Conservation (phyloP, 1,284 basidiomycete species). For the Apiotrichum mycotoxinovorans region DNA sequence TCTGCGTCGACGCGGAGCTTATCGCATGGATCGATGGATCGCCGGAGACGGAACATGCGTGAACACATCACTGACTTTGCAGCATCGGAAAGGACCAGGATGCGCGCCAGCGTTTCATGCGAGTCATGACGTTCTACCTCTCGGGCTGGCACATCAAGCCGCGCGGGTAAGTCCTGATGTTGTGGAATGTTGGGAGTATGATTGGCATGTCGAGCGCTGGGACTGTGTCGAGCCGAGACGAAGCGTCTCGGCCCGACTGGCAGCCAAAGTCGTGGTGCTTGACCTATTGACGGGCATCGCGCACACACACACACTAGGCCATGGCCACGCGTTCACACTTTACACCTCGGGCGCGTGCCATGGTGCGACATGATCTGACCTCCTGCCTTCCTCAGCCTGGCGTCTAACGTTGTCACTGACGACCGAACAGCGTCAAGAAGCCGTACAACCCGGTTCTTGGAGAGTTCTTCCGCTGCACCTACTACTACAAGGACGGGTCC, state of each 20-base stretch:
- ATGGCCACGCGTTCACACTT: too few relatives aligned
- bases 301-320: too few relatives aligned
- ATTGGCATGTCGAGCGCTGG: too few relatives aligned
- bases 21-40: background rate
- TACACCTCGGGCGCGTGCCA: too few relatives aligned
- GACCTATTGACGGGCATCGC: too few relatives aligned
- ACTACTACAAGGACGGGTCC: slow-evolving; percentile 86
- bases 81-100: slow-evolving; percentile 54
- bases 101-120: slow-evolving; percentile 85
- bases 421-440: slow-evolving; percentile 79
- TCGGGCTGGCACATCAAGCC: slow-evolving; percentile 99
- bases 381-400: background rate
- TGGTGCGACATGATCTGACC: background rate
- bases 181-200: too few relatives aligned
- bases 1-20: background rate
- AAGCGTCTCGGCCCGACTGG: too few relatives aligned
- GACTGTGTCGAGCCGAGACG: too few relatives aligned
- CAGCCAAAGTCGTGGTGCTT: too few relatives aligned
- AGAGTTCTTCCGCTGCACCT: slow-evolving; percentile 95
- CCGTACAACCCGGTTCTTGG: slow-evolving; percentile 98
- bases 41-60: background rate
- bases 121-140: slow-evolving; percentile 89
- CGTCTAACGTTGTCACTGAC: background rate
- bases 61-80: background rate
- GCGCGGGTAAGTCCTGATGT: slow-evolving; percentile 59